Base-by-base conservation (phyloP, 495 filamentous ascomycete species). In the Cladorrhinum samala region DNA sequence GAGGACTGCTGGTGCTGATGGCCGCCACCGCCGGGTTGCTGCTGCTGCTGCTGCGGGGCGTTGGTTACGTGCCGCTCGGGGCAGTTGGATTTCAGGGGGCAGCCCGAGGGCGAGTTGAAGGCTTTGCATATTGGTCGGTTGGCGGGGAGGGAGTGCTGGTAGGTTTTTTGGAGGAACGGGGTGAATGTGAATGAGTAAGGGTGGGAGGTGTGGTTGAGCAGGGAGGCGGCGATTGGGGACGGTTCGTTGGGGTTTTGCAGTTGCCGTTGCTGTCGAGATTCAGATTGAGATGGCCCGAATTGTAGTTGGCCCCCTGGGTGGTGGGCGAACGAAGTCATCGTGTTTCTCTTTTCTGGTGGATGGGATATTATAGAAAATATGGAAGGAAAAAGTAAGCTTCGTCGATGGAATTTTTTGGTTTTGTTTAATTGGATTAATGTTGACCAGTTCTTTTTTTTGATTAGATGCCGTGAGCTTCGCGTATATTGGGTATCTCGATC, bases 71-170 rank as follows among this genome's bases (percentile, higher is more conserved):
- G 72, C 0, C 69, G 70, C 47, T 90, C 88, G 1, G 89, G 83
- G 59, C 90, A 95, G 19, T 77, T 71, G 40, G 82, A 77, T 38
- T 89, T 89, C 18, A 86, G 71, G 0, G 89, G 90, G 64, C 90
- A 95, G 72, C 27, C 27, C 11, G 87, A 83, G 46, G 86, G 86
- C 3, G 68, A 56, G 55, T 85, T 78, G 59, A 83, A 79, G 53
- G 89, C 84, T 62, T 89, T 88, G 78, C 91, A 95, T 58, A 83
- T 73, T 9, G 88, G 88, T 0, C 88, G 85, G 69, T 85, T 79
- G 47, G 84, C 81, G 4, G 73, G 64, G 27, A 94, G 80, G 53
- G 85, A 85, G 71, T 91, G 87, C 53, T 88, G 83, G 68, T 91
- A 91, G 58, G 76, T 85, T 36, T 77, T 71, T 43, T 83, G 83